A percentile compares a stretch with the other conserved stretches of the same genome.
These are phyloP conservation scores for Fusarium mangiferae DNA, from an alignment of 2,329 filamentous ascomycete genomes.

Conservation along the genomic window DNA sequence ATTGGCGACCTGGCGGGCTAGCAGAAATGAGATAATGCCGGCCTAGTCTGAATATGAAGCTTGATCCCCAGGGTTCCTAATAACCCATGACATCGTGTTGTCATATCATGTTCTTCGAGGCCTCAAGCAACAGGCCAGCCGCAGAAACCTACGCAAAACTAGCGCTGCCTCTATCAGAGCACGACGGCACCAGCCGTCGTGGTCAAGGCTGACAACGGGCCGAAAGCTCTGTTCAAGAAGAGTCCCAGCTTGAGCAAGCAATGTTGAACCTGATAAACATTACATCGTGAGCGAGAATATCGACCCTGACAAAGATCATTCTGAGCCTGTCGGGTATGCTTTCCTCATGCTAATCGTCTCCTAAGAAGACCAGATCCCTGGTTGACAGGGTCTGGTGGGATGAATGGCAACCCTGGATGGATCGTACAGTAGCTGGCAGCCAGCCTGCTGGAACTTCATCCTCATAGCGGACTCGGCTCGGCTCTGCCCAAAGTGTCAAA, in stretches of 20 bases:
- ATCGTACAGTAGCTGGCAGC: constrained; percentile 32
- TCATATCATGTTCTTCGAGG: constrained; percentile 41
- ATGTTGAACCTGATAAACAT: not conserved
- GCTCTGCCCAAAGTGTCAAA: constrained; percentile 30
- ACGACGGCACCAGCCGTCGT: constrained; percentile 33
- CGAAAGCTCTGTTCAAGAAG: constrained; percentile 6
- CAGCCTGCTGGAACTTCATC: constrained; percentile 25
- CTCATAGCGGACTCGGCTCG: constrained; percentile 29
- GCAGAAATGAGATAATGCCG: constrained; percentile 22
- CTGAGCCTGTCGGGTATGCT: not conserved
- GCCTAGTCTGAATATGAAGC: constrained; percentile 18
- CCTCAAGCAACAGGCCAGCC: constrained; percentile 19
- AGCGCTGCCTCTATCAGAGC: constrained; percentile 32
- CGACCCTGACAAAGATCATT: not conserved
- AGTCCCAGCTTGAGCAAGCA: not conserved
- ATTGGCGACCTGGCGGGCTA: constrained; percentile 11
- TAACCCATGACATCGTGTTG: constrained; percentile 30
- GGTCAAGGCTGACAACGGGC: constrained; percentile 28
- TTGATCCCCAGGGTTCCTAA: constrained; percentile 26
- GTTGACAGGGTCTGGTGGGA: constrained; percentile 36
- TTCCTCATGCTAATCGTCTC: not conserved
- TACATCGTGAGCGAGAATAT: not conserved
- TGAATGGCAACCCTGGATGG: constrained; percentile 36
- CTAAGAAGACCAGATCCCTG: constrained; percentile 6
- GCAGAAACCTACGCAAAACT: constrained; percentile 38